phyloP scores from a whole-genome alignment of 225 moss, liverwort and hornwort genomes.

The Sphagnum contortum region DNA sequence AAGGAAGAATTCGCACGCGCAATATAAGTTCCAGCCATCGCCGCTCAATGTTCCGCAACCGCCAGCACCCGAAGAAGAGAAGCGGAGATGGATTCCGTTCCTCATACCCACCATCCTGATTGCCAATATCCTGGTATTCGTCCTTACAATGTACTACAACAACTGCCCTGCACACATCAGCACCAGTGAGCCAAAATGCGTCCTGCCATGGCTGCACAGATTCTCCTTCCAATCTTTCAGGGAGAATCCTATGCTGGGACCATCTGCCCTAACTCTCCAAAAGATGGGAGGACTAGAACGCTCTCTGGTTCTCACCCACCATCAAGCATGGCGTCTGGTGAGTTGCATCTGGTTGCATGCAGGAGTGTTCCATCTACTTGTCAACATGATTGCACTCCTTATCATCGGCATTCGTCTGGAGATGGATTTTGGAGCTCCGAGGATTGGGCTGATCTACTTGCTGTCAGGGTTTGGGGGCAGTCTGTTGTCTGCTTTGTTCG shows the following conservation, averaged over 20 bases:
- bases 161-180: constrained; percentile 23
- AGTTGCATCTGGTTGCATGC: constrained; percentile 53
- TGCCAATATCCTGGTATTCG: constrained; percentile 29
- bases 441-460: constrained; percentile 35
- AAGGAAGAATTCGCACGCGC: no score
- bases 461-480: constrained; percentile 80
- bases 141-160: constrained; percentile 41
- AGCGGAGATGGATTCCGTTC: constrained; percentile 18
- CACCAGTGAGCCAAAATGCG: constrained; percentile 9
- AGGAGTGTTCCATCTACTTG: constrained; percentile 69
- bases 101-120: constrained; percentile 31
- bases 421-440: constrained; percentile 35
- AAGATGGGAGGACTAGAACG: constrained; percentile 62
- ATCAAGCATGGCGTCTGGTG: constrained; percentile 65
- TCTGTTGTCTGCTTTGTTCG: constrained; percentile 64
- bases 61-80: no score
- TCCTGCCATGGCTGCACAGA: constrained; percentile 20
- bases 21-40: constrained; percentile 19
- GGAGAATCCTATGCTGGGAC: constrained; percentile 83
- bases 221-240: constrained; percentile 66
- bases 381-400: constrained; percentile 66
- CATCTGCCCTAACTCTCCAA: constrained; percentile 24
- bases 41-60: constrained; percentile 10
- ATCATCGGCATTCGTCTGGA: constrained; percentile 61
- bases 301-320: constrained; percentile 16